These are phyloP conservation scores for Rhododendron griersonianum DNA, from an alignment of 148 eudicot species.

Conservation along the genomic window DNA sequence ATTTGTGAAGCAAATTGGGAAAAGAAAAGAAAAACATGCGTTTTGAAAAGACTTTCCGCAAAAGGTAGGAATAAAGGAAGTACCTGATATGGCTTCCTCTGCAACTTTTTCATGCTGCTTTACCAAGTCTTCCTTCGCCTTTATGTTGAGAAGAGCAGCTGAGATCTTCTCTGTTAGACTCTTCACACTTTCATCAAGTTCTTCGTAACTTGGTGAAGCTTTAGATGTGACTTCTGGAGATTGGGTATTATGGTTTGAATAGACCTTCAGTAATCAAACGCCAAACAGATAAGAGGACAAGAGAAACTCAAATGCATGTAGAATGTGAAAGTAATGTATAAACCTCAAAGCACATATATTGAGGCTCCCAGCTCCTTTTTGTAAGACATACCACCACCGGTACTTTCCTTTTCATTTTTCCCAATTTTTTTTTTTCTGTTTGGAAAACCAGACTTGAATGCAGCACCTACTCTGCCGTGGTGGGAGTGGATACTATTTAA, in stretches of 20 bases:
- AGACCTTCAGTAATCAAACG: slow-evolving; percentile 31
- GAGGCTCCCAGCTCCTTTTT: not conserved
- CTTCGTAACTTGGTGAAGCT: slow-evolving; percentile 16
- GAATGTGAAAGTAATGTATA: not conserved
- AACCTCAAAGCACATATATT: not conserved
- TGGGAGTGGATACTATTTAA: not conserved
- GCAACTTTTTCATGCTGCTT: slow-evolving; percentile 93
- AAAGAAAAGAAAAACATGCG: not conserved
- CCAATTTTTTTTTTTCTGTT: not conserved
- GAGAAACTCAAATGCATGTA: not conserved
- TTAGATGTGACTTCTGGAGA: slow-evolving; percentile 63
- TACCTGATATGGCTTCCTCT: slow-evolving; percentile 95
- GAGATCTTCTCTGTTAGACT: slow-evolving; percentile 67
- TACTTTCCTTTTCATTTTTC: not conserved
- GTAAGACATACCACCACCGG: not conserved
- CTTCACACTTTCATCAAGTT: slow-evolving; percentile 40
- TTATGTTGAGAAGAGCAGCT: slow-evolving; percentile 75
- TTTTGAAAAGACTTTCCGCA: not conserved
- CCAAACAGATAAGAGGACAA: not conserved
- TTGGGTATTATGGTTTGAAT: slow-evolving; percentile 28
- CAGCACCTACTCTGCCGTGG: not conserved
- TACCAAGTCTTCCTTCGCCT: slow-evolving; percentile 77
- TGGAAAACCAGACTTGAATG: not conserved
- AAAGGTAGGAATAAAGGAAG: not conserved
- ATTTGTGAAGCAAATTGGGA: not conserved